A percentile compares a stretch with the other conserved stretches of the same genome.
phyloP scores from a whole-genome alignment of 495 filamentous ascomycete species.

The Mytilinidion resinicola region DNA sequence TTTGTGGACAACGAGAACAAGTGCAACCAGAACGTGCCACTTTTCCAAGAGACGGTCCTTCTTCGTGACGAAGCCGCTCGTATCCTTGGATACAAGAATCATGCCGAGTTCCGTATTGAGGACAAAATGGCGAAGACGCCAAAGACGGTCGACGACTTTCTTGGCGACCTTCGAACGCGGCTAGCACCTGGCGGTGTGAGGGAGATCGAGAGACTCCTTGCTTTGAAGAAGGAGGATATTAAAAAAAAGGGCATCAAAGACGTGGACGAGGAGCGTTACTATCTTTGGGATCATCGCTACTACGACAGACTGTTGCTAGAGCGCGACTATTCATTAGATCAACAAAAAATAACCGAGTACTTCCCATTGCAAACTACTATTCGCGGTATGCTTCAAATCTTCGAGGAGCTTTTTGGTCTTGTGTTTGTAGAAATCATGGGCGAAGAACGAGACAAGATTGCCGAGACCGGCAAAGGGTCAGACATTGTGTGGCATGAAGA shows the following conservation, averaged over 20 bases:
- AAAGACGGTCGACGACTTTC: constrained; percentile 75
- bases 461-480: constrained; percentile 51
- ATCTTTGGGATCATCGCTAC: constrained; percentile 82
- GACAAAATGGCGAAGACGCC: constrained; percentile 97
- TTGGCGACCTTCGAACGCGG: constrained; percentile 69
- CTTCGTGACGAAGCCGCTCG: constrained; percentile 90
- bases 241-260: constrained; percentile 48
- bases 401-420: constrained; percentile 87
- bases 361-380: constrained; percentile 85
- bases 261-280: constrained; percentile 66
- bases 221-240: constrained; percentile 75
- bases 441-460: constrained; percentile 50
- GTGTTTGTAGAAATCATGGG: constrained; percentile 77
- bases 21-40: constrained; percentile 75
- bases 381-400: constrained; percentile 85
- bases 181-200: constrained; percentile 69
- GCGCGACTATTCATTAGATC: constrained; percentile 81
- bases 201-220: constrained; percentile 65
- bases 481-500: constrained; percentile 70
- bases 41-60: constrained; percentile 82
- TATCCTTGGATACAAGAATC: constrained; percentile 83
- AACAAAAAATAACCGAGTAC: constrained; percentile 85
- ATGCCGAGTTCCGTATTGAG: constrained; percentile 85
- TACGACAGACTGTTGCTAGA: constrained; percentile 93
- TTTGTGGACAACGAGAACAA: constrained; percentile 67